Evolutionary conservation across 2,329 filamentous ascomycete species (phyloP).

Genomic region (Endoconidiophora laricicola): DNA sequence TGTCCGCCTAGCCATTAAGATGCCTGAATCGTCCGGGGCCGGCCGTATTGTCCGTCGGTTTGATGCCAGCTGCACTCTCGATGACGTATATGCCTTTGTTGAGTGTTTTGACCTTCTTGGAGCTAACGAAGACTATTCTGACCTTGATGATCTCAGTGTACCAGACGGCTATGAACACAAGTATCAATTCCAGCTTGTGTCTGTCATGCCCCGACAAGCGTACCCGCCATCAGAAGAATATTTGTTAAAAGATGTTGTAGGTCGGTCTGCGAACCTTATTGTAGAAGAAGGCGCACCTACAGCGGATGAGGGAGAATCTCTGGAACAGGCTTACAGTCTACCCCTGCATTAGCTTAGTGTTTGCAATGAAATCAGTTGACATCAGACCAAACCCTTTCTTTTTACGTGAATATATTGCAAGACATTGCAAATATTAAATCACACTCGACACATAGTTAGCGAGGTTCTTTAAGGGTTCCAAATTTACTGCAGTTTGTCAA

Average conservation of each 20-base stretch:
- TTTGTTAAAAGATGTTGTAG: constrained; percentile 56
- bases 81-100: constrained; percentile 90
- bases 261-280: constrained; percentile 72
- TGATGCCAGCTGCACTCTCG: constrained; percentile 48
- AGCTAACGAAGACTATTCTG: constrained; percentile 21
- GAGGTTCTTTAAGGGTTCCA: no score
- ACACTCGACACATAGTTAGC: no score
- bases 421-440: no score
- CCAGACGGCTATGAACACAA: constrained; percentile 60
- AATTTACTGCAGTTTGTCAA: no score
- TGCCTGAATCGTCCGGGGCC: constrained; percentile 42
- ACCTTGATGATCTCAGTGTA: constrained; percentile 18
- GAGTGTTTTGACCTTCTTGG: constrained; percentile 62
- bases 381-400: no score
- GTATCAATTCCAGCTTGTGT: constrained; percentile 74
- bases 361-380: no score
- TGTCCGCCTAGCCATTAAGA: constrained; percentile 53
- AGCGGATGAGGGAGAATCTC: constrained; percentile 13
- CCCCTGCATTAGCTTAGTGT: no score
- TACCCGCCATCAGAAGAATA: constrained; percentile 52
- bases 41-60: constrained; percentile 69
- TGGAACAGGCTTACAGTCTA: background rate
- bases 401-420: no score
- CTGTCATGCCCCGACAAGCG: constrained; percentile 68
- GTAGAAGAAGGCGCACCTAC: constrained; percentile 48